Conservation (phyloP, 352 stramenopile genomes). For the Phytophthora chlamydospora region DNA sequence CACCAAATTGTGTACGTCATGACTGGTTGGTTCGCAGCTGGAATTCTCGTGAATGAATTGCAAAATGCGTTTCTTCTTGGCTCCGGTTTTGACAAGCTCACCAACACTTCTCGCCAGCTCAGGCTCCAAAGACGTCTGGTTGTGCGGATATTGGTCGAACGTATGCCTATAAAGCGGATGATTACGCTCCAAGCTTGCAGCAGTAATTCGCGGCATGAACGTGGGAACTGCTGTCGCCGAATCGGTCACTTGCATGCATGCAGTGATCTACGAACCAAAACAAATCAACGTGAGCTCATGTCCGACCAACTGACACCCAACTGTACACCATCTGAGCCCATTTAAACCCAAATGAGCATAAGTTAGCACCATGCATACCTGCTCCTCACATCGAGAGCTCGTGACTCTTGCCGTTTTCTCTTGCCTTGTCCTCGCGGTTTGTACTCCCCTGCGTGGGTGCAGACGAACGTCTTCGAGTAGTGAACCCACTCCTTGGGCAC, state of each 20-base stretch:
- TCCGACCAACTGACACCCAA: constrained; percentile 6
- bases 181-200: constrained; percentile 2
- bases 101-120: background rate
- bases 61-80: constrained; percentile 14
- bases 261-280: constrained; percentile 10
- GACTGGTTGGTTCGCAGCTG: too few relatives aligned
- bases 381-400: constrained; percentile 1
- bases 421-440: constrained; percentile 1
- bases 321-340: too few relatives aligned
- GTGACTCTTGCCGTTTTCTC: constrained; percentile 1
- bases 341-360: background rate
- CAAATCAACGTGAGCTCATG: too few relatives aligned
- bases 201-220: background rate
- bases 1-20: too few relatives aligned
- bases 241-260: constrained; percentile 6
- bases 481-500: constrained; percentile 9
- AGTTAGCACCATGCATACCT: background rate
- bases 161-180: constrained; percentile 1
- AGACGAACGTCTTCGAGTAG: constrained; percentile 19
- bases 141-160: constrained; percentile 8
- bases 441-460: constrained; percentile 4
- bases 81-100: constrained; percentile 1
- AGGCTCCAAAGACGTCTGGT: background rate
- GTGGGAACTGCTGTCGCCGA: background rate
- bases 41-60: too few relatives aligned